phyloP scores from a whole-genome alignment of 2,329 filamentous ascomycete species.

The Aphanoascus verrucosus region DNA sequence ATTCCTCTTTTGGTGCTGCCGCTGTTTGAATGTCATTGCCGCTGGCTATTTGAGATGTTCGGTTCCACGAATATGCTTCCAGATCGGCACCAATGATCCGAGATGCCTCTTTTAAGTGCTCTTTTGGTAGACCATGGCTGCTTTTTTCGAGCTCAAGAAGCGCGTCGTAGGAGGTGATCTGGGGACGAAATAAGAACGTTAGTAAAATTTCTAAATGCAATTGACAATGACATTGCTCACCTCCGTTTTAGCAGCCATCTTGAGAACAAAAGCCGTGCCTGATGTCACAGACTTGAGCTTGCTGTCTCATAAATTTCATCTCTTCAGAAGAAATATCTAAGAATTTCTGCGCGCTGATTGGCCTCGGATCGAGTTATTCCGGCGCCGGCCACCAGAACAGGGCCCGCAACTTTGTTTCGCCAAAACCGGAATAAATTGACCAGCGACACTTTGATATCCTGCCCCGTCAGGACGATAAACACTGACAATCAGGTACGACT shows the following conservation, averaged over 20 bases:
- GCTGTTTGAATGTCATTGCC: background rate
- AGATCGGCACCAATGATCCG: slow-evolving; percentile 35
- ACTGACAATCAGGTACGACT: background rate
- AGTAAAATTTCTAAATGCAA: background rate
- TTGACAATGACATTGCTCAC: slow-evolving; percentile 21
- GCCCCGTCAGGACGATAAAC: background rate
- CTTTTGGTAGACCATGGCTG: slow-evolving; percentile 27
- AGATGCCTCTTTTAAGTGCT: slow-evolving; percentile 34
- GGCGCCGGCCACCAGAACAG: slow-evolving; percentile 22
- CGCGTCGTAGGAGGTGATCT: slow-evolving; percentile 35
- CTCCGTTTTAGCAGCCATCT: slow-evolving; percentile 30
- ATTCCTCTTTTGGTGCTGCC: slow-evolving; percentile 47
- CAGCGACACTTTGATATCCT: background rate
- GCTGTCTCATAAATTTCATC: background rate
- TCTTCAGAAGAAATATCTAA: slow-evolving; percentile 13
- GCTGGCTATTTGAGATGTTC: background rate
- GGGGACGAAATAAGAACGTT: slow-evolving; percentile 8
- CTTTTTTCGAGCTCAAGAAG: slow-evolving; percentile 38
- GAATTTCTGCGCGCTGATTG: slow-evolving; percentile 14
- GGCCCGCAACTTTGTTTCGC: background rate
- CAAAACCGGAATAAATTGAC: slow-evolving; percentile 8
- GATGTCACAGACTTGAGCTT: background rate
- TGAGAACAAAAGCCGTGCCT: slow-evolving; percentile 16
- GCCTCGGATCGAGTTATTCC: slow-evolving; percentile 26
- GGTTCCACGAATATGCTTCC: slow-evolving; percentile 10